Percentiles rank a stretch among this genome's conserved stretches.
These are phyloP conservation scores for Jackrogersella multiformis DNA, from an alignment of 495 filamentous ascomycete genomes.

Conservation along the genomic window DNA sequence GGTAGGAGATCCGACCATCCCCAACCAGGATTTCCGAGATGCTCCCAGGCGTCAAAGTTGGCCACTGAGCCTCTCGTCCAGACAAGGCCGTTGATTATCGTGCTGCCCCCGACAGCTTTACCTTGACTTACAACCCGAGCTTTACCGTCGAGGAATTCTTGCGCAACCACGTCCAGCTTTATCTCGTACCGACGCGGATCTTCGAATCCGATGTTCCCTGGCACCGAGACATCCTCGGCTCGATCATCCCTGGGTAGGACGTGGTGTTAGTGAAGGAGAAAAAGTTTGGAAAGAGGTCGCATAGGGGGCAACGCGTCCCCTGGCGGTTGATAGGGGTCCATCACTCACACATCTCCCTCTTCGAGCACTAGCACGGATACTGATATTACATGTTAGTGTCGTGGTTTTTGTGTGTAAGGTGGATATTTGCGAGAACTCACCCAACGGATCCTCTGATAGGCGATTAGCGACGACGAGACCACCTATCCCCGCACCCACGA, in stretches of 20 bases:
- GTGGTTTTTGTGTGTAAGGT: neutral
- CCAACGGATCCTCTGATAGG: conserved; percentile 56
- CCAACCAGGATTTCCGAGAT: conserved; percentile 71
- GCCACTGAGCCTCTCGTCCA: conserved; percentile 54
- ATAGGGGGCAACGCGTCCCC: neutral
- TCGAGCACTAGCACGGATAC: conserved; percentile 56
- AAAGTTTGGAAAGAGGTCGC: neutral
- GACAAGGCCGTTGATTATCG: conserved; percentile 58
- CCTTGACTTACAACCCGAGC: conserved; percentile 50
- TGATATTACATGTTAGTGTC: conserved; percentile 22
- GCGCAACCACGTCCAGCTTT: conserved; percentile 28
- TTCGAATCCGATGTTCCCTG: conserved; percentile 44
- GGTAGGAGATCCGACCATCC: conserved; percentile 66
- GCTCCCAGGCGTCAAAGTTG: conserved; percentile 68
- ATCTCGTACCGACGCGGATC: conserved; percentile 41
- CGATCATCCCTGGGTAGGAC: conserved; percentile 39
- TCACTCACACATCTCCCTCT: conserved; percentile 51
- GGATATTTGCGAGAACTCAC: conserved; percentile 21
- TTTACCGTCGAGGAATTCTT: conserved; percentile 50
- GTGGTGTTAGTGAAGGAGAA: conserved; percentile 12
- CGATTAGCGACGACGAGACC: conserved; percentile 64
- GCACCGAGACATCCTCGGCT: conserved; percentile 45
- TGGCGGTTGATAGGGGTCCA: neutral
- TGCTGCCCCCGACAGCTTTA: conserved; percentile 58
- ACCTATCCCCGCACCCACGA: conserved; percentile 64